Evolutionary conservation across 2,329 filamentous ascomycete genomes (phyloP).

Genomic region (Neonectria faginata): DNA sequence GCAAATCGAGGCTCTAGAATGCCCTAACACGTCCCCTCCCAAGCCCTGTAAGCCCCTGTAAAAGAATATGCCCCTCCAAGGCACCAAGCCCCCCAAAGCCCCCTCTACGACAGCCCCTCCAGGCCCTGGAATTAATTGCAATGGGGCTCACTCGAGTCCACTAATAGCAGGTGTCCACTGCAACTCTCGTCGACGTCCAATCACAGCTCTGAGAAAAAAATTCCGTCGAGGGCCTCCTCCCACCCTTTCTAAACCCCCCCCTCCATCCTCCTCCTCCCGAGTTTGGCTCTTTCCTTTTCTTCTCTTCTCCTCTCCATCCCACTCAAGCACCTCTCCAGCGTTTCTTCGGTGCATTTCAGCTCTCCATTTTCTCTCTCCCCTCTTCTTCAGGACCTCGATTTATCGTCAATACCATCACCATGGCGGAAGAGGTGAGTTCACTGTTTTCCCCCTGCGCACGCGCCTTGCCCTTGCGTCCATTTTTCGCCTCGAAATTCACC

Average conservation of each 20-base stretch:
- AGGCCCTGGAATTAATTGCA: conserved; percentile 18
- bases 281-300: conserved; percentile 46
- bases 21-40: conserved; percentile 2
- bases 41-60: conserved; percentile 7
- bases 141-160: conserved; percentile 40
- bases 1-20: conserved; percentile 5
- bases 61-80: conserved; percentile 9
- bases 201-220: conserved; percentile 55
- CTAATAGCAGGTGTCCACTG: conserved; percentile 43
- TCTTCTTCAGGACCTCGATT: conserved; percentile 47
- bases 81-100: conserved; percentile 13
- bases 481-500: conserved; percentile 55
- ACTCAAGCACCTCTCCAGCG: conserved; percentile 45
- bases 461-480: conserved; percentile 47
- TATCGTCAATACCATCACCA: conserved; percentile 63
- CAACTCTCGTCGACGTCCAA: conserved; percentile 47
- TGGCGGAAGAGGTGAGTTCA: conserved; percentile 69
- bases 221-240: conserved; percentile 49
- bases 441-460: conserved; percentile 32
- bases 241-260: conserved; percentile 49
- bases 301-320: conserved; percentile 48
- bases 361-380: conserved; percentile 43
- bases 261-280: conserved; percentile 44
- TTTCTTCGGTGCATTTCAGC: conserved; percentile 38
- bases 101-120: conserved; percentile 19